These are phyloP conservation scores for Dovyalis caffra DNA, from an alignment of 345 rosid genomes.

Conservation along the genomic window DNA sequence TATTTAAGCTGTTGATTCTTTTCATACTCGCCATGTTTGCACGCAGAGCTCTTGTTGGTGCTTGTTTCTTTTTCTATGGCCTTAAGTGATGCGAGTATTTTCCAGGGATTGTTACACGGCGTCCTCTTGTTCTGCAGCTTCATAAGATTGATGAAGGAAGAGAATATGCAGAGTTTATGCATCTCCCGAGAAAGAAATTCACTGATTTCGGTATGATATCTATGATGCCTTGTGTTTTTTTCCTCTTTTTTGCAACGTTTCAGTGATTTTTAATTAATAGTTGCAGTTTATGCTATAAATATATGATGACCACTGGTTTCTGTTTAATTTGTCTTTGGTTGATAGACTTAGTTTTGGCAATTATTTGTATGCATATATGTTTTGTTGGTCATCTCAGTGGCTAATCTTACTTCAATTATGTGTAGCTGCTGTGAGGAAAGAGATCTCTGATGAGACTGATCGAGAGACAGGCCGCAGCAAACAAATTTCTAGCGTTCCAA, in stretches of 20 bases:
- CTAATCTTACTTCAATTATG: conserved; percentile 11
- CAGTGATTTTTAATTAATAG: not conserved
- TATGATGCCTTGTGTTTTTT: not conserved
- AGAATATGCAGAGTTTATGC: conserved; percentile 98
- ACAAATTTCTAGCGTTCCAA: conserved; percentile 82
- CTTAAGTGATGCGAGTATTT: conserved; percentile 1
- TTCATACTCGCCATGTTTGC: not conserved
- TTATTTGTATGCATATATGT: not conserved
- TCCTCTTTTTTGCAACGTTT: not conserved
- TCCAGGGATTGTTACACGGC: conserved; percentile 93
- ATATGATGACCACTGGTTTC: not conserved
- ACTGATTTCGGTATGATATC: conserved; percentile 68
- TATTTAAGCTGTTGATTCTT: conserved; percentile 28
- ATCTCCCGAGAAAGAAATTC: conserved; percentile 81
- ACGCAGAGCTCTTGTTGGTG: too few relatives aligned
- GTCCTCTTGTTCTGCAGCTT: conserved; percentile 96
- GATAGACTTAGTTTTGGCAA: not conserved
- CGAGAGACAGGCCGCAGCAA: conserved; percentile 89
- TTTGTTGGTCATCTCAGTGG: conserved; percentile 6
- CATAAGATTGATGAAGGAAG: conserved; percentile 84
- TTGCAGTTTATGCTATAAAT: not conserved
- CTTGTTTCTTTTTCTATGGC: too few relatives aligned
- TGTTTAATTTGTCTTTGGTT: not conserved
- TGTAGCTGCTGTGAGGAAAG: conserved; percentile 87
- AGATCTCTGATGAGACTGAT: conserved; percentile 92